phyloP scores from a whole-genome alignment of 192 early-diverging fungal species.

The Dispira parvispora region DNA sequence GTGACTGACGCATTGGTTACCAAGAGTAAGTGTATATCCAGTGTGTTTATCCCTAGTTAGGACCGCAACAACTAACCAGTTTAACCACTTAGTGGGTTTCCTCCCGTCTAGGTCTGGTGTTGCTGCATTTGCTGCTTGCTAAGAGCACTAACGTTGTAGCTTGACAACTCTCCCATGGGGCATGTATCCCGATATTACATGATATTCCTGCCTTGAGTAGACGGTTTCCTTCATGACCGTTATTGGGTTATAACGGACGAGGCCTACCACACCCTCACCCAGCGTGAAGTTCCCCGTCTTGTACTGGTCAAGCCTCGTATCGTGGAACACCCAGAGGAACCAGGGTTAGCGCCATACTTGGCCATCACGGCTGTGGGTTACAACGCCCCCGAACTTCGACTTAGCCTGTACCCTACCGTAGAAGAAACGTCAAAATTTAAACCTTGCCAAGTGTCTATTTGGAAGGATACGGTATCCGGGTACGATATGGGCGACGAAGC shows the following conservation, averaged over 20 bases:
- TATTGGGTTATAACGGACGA: slow-evolving; percentile 17
- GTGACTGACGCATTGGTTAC: slow-evolving; percentile 10
- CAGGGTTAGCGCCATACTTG: neutral
- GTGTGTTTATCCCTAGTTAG: neutral
- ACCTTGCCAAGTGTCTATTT: neutral
- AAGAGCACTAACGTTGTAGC: neutral
- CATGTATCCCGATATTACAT: neutral
- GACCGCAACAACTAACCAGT: neutral
- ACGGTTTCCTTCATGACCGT: slow-evolving; percentile 17
- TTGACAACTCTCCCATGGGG: neutral
- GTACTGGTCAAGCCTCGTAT: slow-evolving; percentile 9
- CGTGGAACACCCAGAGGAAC: neutral
- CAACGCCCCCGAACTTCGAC: neutral
- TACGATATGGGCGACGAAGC: slow-evolving; percentile 9
- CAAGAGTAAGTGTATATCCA: neutral
- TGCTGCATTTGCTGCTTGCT: neutral
- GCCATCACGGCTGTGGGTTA: neutral
- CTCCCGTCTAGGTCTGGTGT: neutral
- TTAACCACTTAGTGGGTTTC: neutral
- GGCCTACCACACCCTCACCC: slow-evolving; percentile 11
- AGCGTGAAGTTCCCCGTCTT: slow-evolving; percentile 9
- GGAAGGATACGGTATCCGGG: neutral
- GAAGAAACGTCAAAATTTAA: neutral
- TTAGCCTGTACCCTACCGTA: neutral
- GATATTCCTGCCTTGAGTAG: slow-evolving; percentile 3